A percentile compares a stretch with the other conserved stretches of the same genome.
These are phyloP conservation scores for Xylariales sp. DNA, from an alignment of 2,329 filamentous ascomycete genomes.

Conservation along the genomic window DNA sequence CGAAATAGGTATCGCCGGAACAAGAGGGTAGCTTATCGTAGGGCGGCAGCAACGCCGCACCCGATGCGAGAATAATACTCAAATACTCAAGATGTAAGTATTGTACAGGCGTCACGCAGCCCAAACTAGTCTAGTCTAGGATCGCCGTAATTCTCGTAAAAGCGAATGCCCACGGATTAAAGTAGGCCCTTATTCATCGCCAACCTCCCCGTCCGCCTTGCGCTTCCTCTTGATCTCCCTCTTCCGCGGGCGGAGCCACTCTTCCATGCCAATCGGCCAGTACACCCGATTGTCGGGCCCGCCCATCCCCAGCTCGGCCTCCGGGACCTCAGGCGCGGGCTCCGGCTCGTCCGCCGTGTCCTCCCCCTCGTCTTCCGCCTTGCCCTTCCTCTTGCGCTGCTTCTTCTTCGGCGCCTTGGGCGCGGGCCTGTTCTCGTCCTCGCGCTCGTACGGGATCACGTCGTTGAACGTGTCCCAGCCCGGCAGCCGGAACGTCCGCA, in stretches of 20 bases:
- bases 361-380: conserved; percentile 50
- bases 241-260: conserved; percentile 88
- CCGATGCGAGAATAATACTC: too few species aligned
- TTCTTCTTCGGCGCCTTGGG: conserved; percentile 62
- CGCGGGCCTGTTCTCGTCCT: conserved; percentile 75
- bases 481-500: conserved; percentile 86
- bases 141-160: too few species aligned
- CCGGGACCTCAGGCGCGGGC: conserved; percentile 61
- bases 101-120: too few species aligned
- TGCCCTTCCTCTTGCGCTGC: conserved; percentile 54
- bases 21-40: too few species aligned
- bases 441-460: conserved; percentile 79
- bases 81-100: too few species aligned
- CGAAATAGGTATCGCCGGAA: too few species aligned
- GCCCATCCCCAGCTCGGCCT: conserved; percentile 86
- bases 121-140: too few species aligned
- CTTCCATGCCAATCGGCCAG: conserved; percentile 90
- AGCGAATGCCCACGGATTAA: too few species aligned
- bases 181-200: conserved; percentile 47
- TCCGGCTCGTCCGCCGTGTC: conserved; percentile 56
- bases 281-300: conserved; percentile 85
- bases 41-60: too few species aligned
- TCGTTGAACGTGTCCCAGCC: conserved; percentile 82
- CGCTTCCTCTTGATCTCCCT: conserved; percentile 69
- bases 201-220: conserved; percentile 44